Evolutionary conservation across 768 basidiomycete genomes (phyloP), one percentile per base, ranked within the genome.

Genomic region (Hericium alpestre): DNA sequence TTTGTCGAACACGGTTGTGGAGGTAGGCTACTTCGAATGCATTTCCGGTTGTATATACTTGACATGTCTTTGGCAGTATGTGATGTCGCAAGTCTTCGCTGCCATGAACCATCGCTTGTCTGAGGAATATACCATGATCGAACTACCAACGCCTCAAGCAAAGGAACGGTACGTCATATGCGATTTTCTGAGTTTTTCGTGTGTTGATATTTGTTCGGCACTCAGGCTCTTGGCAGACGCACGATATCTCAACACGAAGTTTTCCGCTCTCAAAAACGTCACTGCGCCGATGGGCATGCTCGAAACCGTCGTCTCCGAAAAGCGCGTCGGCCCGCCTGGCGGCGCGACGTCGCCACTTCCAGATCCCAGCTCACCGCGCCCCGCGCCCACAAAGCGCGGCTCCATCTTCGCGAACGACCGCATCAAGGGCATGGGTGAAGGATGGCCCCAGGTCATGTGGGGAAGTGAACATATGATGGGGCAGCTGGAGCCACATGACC

Each of bases 81-180:
- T 99, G 67, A 94, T 97, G 90, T 82, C 84, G 38, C 91, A 97
- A 67, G 96, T 98, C 13, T 86, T 97, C 59, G 89, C 89, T 18
- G 86, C 91, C 13, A 93, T 97, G 70, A 93, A 93, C 69, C 85
- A 91, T 71, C 83, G 90, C 38, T 75, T 99, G 20, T 85, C 85
- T 40, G 91, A 94, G 65, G 92, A 93, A 67, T 95, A 86, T 70
- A 76, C 76, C 54, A 82, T 79, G 66, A 83, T 96, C 56, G 90
- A 93, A 62, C 74, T 97, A 32, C 90, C 86, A 54, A 82, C 79
- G 65, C 81, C 82, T 58, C 89, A 86, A 59, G 93, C 90, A 22
- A 96, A 95, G 73, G 80, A 83, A 57, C 83, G 92, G 92, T 91
- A 63, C 59, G 80, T 72, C 22, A 37, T 23, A 47, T 39, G 51